These are phyloP conservation scores for Takashimella tepidaria DNA, from an alignment of 1,284 basidiomycete species.

Conservation along the genomic window DNA sequence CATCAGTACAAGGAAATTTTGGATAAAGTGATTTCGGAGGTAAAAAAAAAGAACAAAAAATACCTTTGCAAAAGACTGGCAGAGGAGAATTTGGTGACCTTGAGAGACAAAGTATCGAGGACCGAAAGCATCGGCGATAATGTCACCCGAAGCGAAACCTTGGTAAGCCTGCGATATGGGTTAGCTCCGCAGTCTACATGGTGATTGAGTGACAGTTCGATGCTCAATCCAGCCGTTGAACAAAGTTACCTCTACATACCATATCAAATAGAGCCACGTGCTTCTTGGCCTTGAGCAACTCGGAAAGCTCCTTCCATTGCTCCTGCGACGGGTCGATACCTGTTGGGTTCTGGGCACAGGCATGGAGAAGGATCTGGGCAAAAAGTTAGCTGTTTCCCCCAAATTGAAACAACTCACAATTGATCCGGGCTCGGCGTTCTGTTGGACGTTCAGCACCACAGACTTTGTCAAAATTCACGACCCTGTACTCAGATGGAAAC, in stretches of 20 bases:
- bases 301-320: slow-evolving; percentile 90
- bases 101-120: slow-evolving; percentile 88
- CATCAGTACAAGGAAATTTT: background rate
- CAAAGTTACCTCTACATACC: too few species aligned
- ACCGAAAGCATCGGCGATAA: slow-evolving; percentile 87
- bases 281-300: slow-evolving; percentile 63
- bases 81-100: slow-evolving; percentile 78
- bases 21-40: background rate
- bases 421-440: slow-evolving; percentile 50
- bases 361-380: slow-evolving; percentile 54
- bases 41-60: slow-evolving; percentile 2
- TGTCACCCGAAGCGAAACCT: slow-evolving; percentile 86
- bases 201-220: background rate
- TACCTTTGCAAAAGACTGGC: slow-evolving; percentile 92
- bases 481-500: too few species aligned
- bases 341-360: slow-evolving; percentile 80
- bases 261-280: slow-evolving; percentile 58
- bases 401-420: slow-evolving; percentile 45
- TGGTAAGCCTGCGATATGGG: slow-evolving; percentile 99
- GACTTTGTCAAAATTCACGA: background rate
- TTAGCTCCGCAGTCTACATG: too few species aligned
- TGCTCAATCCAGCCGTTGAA: too few species aligned
- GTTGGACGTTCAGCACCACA: slow-evolving; percentile 3
- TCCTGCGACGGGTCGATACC: slow-evolving; percentile 91
- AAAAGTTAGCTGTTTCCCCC: too few species aligned